Base-by-base conservation (phyloP, 1,284 basidiomycete species). In the Tremellales sp. region DNA sequence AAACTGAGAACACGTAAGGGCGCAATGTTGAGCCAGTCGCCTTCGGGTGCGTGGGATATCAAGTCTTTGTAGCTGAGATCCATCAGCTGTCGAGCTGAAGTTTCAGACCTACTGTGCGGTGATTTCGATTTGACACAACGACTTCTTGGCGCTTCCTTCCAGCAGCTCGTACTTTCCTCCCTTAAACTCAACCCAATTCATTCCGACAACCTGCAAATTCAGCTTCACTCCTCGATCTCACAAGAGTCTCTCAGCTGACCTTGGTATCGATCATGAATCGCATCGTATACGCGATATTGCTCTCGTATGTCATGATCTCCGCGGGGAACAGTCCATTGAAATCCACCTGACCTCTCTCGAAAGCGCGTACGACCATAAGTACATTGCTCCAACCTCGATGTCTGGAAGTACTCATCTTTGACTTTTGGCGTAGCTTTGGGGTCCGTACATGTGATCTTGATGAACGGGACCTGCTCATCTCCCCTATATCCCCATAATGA, bases 261-360 rank as follows among this genome's bases (percentile, higher is more conserved):
- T 89, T 85, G 3, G 88, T 87, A 64, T 97, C 93, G 54, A 97
- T 91, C 92, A 97, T 97, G 71, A 96, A 97, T 3, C 93, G 83
- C 40, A 97, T 75, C 1, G 81, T 84, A 64, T 89, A 97, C 0
- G 82, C 82, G 48, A 97, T 87, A 65, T 97, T 96, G 66, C 90
- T 94, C 71, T 97, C 92, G 58, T 81, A 97, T 0, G 92, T 96
- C 39, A 83, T 62, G n/a, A 76, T 57, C 43, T 74, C 73, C 4
- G 74, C 61, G 1, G 80, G 81, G 62, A 89, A 90, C 15, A 89
- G 74, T 41, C 80, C 82, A 49, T 83, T 79, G 70, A 84, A 94
- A 24, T 77, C 74, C 56, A 87, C 82, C 73, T 92, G 87, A 23
- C 85, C 89, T 40, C 83, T 79, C 62, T 97, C 92, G 62, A 97